Percentiles rank a stretch among this genome's conserved stretches.
These are phyloP conservation scores for Neonectria magnoliae DNA, from an alignment of 2,329 filamentous ascomycete species.

Conservation along the genomic window DNA sequence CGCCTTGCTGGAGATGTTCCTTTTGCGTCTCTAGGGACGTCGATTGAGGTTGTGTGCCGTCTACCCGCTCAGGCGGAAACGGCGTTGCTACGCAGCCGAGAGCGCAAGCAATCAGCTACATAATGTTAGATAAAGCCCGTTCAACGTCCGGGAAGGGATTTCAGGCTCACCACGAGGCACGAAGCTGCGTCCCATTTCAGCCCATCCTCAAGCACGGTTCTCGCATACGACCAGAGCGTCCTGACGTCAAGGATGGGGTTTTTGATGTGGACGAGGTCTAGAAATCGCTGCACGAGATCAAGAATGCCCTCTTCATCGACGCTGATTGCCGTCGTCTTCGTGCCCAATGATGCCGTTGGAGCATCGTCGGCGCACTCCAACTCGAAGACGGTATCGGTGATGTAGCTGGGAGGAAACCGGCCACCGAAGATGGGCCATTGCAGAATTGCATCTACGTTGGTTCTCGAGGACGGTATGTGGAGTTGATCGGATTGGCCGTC, in stretches of 20 bases:
- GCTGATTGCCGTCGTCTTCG: background rate
- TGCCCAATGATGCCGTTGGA: background rate
- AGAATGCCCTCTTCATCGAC: constrained; percentile 39
- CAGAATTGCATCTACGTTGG: background rate
- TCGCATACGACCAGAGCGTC: constrained; percentile 32
- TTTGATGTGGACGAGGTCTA: constrained; percentile 40
- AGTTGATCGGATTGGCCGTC: too few relatives aligned
- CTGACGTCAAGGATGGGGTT: constrained; percentile 40
- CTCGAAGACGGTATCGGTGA: background rate
- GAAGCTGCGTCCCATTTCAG: constrained; percentile 38
- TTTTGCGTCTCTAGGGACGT: background rate
- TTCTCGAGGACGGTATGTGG: background rate
- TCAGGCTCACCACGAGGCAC: constrained; percentile 29
- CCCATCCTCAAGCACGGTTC: constrained; percentile 35
- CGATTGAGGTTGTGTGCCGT: background rate
- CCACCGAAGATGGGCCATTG: background rate
- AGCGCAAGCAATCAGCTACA: constrained; percentile 34
- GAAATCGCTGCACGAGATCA: constrained; percentile 36
- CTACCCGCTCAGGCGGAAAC: constrained; percentile 10
- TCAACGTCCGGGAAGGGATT: too few relatives aligned
- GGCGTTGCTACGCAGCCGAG: constrained; percentile 34
- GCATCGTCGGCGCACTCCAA: too few relatives aligned
- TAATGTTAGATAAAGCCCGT: background rate
- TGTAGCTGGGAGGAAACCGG: background rate
- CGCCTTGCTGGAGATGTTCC: constrained; percentile 29